Percentiles rank a stretch among this genome's conserved stretches.
Conservation (phyloP, 78 protist genomes). For the Dictyostelium purpureum region DNA sequence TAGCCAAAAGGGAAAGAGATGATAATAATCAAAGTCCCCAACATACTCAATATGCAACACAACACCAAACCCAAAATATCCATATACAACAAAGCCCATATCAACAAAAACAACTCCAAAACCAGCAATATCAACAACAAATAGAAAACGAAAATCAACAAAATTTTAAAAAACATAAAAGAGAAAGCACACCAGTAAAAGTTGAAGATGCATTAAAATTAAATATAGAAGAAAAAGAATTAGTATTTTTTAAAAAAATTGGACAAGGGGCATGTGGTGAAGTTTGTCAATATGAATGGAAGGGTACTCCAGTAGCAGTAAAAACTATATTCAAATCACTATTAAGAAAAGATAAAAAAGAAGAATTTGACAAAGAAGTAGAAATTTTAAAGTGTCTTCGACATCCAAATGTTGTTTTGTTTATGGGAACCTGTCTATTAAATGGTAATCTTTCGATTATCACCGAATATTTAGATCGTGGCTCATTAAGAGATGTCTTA, state of each 20-base stretch:
- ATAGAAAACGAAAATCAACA: neutral
- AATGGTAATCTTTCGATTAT: conserved; percentile 57
- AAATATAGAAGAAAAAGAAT: conserved; percentile 47
- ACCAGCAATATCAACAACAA: neutral
- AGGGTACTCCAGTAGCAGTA: conserved; percentile 77
- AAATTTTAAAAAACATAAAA: conserved; percentile 1
- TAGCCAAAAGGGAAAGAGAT: no score
- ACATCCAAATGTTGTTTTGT: conserved; percentile 74
- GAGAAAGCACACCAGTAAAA: neutral
- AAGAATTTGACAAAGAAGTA: conserved; percentile 71
- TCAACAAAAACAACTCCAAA: neutral
- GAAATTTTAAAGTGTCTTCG: conserved; percentile 49
- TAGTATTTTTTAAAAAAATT: conserved; percentile 9
- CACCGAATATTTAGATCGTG: conserved; percentile 71
- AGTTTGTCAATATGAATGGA: conserved; percentile 71
- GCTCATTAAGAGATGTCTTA: conserved; percentile 59
- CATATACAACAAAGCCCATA: neutral
- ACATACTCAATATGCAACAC: neutral
- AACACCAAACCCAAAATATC: neutral
- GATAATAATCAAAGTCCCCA: no score
- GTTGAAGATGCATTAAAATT: conserved; percentile 9
- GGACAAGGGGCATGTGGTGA: conserved; percentile 82
- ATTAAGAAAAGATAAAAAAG: conserved; percentile 68
- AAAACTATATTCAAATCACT: conserved; percentile 64
- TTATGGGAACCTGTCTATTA: conserved; percentile 72